Evolutionary conservation across 2,329 filamentous ascomycete species (phyloP).

Genomic region (Grosmannia serpens): DNA sequence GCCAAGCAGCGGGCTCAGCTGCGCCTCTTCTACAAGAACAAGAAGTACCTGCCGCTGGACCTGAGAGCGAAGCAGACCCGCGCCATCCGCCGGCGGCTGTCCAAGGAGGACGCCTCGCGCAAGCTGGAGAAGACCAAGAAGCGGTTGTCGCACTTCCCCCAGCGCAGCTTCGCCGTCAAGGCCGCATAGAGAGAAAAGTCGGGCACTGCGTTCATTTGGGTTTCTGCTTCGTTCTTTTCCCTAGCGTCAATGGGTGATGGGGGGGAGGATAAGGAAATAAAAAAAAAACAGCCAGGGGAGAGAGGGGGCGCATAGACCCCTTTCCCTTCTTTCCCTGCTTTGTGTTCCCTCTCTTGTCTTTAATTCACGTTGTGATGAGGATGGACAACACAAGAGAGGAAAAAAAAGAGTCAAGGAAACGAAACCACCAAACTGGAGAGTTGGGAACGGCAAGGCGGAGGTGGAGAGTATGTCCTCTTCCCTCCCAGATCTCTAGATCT

Average conservation of each 20-base stretch:
- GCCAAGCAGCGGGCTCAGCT: constrained; percentile 97
- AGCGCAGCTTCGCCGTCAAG: constrained; percentile 99
- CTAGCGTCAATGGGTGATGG: constrained; percentile 1
- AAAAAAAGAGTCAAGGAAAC: not conserved
- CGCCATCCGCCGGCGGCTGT: constrained; percentile 91
- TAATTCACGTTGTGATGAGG: not conserved
- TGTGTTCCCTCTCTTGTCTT: not conserved
- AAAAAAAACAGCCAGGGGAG: not conserved
- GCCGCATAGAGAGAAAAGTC: constrained; percentile 22
- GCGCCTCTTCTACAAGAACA: constrained; percentile 98
- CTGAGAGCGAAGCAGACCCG: constrained; percentile 98
- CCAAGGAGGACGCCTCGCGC: constrained; percentile 75
- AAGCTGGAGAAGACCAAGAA: constrained; percentile 94
- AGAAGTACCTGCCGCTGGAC: constrained; percentile 98
- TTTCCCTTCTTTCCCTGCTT: not conserved
- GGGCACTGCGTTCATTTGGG: not conserved
- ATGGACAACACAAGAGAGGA: not conserved
- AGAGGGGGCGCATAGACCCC: not conserved
- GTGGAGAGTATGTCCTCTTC: not conserved
- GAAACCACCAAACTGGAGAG: not conserved
- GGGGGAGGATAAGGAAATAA: not conserved
- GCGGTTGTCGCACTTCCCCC: constrained; percentile 89
- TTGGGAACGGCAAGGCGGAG: not conserved
- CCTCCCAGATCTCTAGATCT: not conserved
- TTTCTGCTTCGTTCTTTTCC: not conserved